Conservation (phyloP, 176 grass and related monocot species). For the Carex scoparia region DNA sequence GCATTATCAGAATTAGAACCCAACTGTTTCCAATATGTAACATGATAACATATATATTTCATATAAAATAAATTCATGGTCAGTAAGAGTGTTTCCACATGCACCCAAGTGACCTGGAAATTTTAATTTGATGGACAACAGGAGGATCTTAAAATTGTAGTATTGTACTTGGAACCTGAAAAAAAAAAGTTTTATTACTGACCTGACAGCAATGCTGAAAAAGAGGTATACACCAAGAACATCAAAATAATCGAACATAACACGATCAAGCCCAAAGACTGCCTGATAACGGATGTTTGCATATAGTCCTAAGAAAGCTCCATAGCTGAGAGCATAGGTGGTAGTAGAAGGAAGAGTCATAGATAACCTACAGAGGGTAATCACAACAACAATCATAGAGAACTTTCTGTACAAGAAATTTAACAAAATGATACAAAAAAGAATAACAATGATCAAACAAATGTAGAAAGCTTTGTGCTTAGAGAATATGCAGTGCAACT, state of each 20-base stretch:
- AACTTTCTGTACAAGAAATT: not conserved
- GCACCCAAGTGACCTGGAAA: not conserved
- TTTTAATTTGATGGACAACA: not conserved
- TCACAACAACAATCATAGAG: slow-evolving; percentile 2
- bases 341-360: slow-evolving; percentile 65
- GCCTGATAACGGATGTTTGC: slow-evolving; percentile 86
- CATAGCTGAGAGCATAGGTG: slow-evolving; percentile 82
- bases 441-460: slow-evolving; percentile 5
- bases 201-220: slow-evolving; percentile 83
- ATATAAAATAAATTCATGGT: not conserved
- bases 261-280: slow-evolving; percentile 69
- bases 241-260: slow-evolving; percentile 74
- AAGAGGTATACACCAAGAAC: slow-evolving; percentile 83
- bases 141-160: not conserved
- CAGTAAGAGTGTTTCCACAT: not conserved
- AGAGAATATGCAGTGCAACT: not conserved
- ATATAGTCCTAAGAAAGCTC: slow-evolving; percentile 90
- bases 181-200: slow-evolving; percentile 1
- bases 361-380: slow-evolving; percentile 54
- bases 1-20: not conserved
- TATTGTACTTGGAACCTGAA: not conserved
- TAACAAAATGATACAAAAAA: not conserved
- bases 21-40: not conserved
- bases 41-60: not conserved
- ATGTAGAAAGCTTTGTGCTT: not conserved